A percentile compares a stretch with the other conserved stretches of the same genome.
phyloP scores from a whole-genome alignment of 768 basidiomycete genomes.

The Chalciporus piperatus region DNA sequence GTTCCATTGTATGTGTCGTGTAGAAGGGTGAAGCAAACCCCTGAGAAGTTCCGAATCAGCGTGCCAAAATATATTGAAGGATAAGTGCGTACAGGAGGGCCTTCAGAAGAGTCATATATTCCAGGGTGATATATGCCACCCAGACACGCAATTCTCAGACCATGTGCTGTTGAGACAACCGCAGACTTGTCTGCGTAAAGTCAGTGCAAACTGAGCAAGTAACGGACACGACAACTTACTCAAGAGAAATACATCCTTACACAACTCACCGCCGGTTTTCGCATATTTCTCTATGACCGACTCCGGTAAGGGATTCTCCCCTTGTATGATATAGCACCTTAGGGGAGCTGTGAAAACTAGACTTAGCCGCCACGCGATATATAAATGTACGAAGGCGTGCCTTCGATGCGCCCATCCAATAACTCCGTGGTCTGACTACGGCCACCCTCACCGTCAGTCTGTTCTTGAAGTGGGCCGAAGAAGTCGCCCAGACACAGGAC shows the following conservation, averaged over 20 bases:
- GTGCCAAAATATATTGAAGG: neutral
- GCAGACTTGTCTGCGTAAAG: slow-evolving; percentile 70
- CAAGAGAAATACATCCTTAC: slow-evolving; percentile 79
- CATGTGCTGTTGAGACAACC: slow-evolving; percentile 73
- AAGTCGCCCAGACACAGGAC: slow-evolving; percentile 84
- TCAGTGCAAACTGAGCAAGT: slow-evolving; percentile 1
- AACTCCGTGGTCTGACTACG: slow-evolving; percentile 58
- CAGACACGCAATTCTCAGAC: slow-evolving; percentile 81
- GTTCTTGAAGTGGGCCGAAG: slow-evolving; percentile 57
- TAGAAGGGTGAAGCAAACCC: slow-evolving; percentile 79
- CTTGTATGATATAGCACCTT: slow-evolving; percentile 92
- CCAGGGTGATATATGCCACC: slow-evolving; percentile 72
- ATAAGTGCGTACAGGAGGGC: slow-evolving; percentile 54
- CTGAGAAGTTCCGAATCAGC: slow-evolving; percentile 33
- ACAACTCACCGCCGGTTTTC: slow-evolving; percentile 74
- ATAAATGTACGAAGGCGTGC: slow-evolving; percentile 34
- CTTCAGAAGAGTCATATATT: slow-evolving; percentile 56
- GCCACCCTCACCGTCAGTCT: slow-evolving; percentile 26
- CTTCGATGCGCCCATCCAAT: slow-evolving; percentile 65
- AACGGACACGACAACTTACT: slow-evolving; percentile 48
- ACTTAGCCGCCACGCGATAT: slow-evolving; percentile 6
- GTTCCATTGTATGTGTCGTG: slow-evolving; percentile 64
- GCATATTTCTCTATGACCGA: slow-evolving; percentile 72
- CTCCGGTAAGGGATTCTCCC: slow-evolving; percentile 70
- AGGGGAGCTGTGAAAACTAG: slow-evolving; percentile 63